These are phyloP conservation scores for Scolecobasidium constrictum DNA, from an alignment of 2,329 filamentous ascomycete genomes.

Conservation along the genomic window DNA sequence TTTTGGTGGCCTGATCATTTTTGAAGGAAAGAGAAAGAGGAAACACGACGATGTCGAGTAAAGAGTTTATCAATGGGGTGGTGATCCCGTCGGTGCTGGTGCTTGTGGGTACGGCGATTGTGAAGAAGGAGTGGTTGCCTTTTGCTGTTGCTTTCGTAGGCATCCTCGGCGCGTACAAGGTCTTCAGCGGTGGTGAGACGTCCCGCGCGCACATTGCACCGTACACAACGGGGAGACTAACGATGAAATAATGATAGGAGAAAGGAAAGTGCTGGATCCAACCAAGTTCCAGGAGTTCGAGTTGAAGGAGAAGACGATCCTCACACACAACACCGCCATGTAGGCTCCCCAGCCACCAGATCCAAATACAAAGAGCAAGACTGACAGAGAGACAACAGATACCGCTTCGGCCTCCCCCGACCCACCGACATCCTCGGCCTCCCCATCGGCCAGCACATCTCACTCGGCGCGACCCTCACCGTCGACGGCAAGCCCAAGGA, in stretches of 20 bases:
- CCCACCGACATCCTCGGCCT: constrained; percentile 78
- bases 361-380: background rate
- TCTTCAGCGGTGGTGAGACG: constrained; percentile 56
- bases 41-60: too few relatives aligned
- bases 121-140: constrained; percentile 67
- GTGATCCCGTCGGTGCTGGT: constrained; percentile 76
- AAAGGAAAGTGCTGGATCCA: constrained; percentile 76
- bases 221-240: constrained; percentile 2
- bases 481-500: constrained; percentile 31
- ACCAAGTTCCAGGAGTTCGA: constrained; percentile 83
- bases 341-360: constrained; percentile 34
- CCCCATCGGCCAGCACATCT: constrained; percentile 98
- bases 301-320: constrained; percentile 85
- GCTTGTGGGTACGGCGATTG: constrained; percentile 62
- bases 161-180: constrained; percentile 58
- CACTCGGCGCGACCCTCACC: constrained; percentile 54
- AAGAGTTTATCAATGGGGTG: constrained; percentile 66
- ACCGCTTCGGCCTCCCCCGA: constrained; percentile 80
- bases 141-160: constrained; percentile 59
- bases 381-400: constrained; percentile 40
- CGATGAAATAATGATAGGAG: constrained; percentile 39
- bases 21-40: too few relatives aligned
- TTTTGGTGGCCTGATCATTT: too few relatives aligned
- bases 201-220: background rate
- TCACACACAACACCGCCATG: constrained; percentile 98